Conservation (phyloP, 768 basidiomycete species). For the Melanogaster broomeanus region DNA sequence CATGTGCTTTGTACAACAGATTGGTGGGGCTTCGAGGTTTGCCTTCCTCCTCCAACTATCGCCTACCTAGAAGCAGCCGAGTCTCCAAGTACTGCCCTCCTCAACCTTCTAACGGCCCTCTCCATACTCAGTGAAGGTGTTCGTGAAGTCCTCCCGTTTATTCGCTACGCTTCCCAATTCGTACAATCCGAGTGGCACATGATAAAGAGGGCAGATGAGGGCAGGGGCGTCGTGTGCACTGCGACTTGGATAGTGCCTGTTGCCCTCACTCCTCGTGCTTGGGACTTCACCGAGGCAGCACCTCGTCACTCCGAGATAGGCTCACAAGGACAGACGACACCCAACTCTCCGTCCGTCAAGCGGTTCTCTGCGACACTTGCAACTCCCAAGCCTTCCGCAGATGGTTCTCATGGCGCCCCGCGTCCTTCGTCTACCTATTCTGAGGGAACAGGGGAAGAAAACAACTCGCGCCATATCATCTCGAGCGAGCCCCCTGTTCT, state of each 20-base stretch:
- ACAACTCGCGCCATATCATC: constrained; percentile 22
- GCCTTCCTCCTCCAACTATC: constrained; percentile 72
- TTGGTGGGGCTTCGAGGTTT: constrained; percentile 89
- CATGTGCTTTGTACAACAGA: constrained; percentile 42
- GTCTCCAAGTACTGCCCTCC: constrained; percentile 53
- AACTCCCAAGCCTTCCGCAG: constrained; percentile 32
- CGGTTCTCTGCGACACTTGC: constrained; percentile 24
- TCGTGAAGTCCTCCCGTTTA: constrained; percentile 80
- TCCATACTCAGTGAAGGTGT: constrained; percentile 71
- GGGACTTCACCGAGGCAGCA: constrained; percentile 64
- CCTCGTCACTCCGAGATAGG: constrained; percentile 31
- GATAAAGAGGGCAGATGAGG: constrained; percentile 64
- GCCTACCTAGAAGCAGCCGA: constrained; percentile 61
- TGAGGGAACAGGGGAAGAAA: constrained; percentile 29
- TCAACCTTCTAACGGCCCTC: constrained; percentile 77
- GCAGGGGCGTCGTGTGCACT: constrained; percentile 82
- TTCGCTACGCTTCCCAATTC: constrained; percentile 81
- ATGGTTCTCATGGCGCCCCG: constrained; percentile 13
- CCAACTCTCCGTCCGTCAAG: constrained; percentile 22
- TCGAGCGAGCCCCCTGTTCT: constrained; percentile 33
- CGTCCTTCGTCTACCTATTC: constrained; percentile 34
- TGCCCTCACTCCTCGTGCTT: constrained; percentile 75
- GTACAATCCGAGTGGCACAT: constrained; percentile 71
- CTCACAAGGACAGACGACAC: constrained; percentile 15
- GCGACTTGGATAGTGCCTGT: constrained; percentile 90